Conservation (phyloP, 1,284 basidiomycete genomes). For the Tilletiaria anomala region DNA sequence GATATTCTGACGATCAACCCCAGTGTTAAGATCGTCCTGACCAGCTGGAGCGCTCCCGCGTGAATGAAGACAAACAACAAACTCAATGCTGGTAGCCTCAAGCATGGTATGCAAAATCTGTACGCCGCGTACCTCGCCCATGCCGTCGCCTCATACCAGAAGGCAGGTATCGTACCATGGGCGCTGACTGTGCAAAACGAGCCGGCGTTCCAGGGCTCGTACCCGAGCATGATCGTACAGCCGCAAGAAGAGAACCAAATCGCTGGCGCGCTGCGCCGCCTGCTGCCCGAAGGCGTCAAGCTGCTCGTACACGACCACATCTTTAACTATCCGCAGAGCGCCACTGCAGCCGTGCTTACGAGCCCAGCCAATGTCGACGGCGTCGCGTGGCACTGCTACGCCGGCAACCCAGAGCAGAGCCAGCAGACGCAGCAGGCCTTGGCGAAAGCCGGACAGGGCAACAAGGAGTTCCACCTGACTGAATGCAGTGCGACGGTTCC, state of each 20-base stretch:
- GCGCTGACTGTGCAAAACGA: slow-evolving; percentile 28
- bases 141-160: slow-evolving; percentile 7
- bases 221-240: slow-evolving; percentile 17
- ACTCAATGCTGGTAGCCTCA: slow-evolving; percentile 14
- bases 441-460: too few species aligned
- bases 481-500: too few species aligned
- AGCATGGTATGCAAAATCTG: slow-evolving; percentile 7
- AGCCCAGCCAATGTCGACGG: slow-evolving; percentile 15
- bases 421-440: too few species aligned
- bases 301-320: slow-evolving; percentile 17
- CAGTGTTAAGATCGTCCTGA: slow-evolving; percentile 15
- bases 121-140: slow-evolving; percentile 17
- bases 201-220: slow-evolving; percentile 11
- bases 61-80: slow-evolving; percentile 23
- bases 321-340: slow-evolving; percentile 14
- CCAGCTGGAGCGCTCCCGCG: slow-evolving; percentile 19
- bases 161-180: slow-evolving; percentile 12
- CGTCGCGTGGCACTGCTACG: slow-evolving; percentile 26
- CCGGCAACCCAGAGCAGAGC: slow-evolving; percentile 10
- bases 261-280: slow-evolving; percentile 7
- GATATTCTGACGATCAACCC: slow-evolving; percentile 16
- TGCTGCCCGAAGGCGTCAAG: slow-evolving; percentile 4
- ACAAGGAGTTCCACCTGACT: too few species aligned
- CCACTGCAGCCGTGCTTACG: slow-evolving; percentile 14
- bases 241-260: slow-evolving; percentile 6